Base-by-base conservation (phyloP, 2,329 filamentous ascomycete species). In the Drechslerella stenobrocha region DNA sequence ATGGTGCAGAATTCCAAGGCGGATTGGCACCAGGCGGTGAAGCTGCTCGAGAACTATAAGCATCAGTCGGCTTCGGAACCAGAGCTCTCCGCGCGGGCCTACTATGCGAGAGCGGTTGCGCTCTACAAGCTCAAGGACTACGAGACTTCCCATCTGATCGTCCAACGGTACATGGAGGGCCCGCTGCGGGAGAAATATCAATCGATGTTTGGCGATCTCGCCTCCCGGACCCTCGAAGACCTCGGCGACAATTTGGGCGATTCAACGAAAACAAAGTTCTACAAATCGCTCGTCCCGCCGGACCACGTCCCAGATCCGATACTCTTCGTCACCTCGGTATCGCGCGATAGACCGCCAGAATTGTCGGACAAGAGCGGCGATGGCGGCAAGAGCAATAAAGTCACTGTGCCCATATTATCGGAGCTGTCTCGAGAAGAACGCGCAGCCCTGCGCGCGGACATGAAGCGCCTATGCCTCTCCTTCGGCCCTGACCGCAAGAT, bases 111-210 rank as follows among this genome's bases (percentile, higher is more conserved):
- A 46, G 63, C 63, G 5, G 55, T 67, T 28, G 55, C 63, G 7
- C 23, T 67, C 2, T 67, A 67, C 45, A 67, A 67, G 15, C 63
- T 67, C 7, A 60, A 47, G 20, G 63, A 67, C 44, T 67, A 67
- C 50, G 63, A 48, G 20, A 23, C 63, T 4, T 45, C 55, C 23
- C 63, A 67, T 26, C 28, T 46, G 34, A 67, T 67, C 2, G 32
- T 52, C 0, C 47, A 67, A 32, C 59, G 59, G 22, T 60, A 46
- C 23, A 34, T 67, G 6, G 26, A 48, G 8, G 63, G 50, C 2
- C 11, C 22, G 2, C 20, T 40, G 4, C 63, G 56, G 51, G 37
- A 47, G 23, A 55, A 34, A 18, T 67, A 67, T 18, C 42, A 24
- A 42, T 67, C 55, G 1, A 34, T 50, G 30, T 56, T 67, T 28